A percentile compares a stretch with the other conserved stretches of the same genome.
phyloP scores from a whole-genome alignment of 352 stramenopile genomes.

The Peronospora belbahrii region DNA sequence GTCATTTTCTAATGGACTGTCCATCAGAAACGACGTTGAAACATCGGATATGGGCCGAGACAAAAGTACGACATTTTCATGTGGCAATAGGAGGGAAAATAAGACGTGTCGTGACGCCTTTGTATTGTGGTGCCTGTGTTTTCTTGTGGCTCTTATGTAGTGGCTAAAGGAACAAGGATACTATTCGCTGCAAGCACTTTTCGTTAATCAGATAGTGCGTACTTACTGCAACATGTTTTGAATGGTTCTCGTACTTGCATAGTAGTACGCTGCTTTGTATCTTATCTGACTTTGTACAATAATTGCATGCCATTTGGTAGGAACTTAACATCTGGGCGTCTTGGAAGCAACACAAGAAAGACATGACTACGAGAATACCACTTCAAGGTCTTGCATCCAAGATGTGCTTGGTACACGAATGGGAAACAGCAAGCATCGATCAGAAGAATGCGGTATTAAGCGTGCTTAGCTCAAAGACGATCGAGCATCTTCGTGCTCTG shows the following conservation, averaged over 20 bases:
- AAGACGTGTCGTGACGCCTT: neutral
- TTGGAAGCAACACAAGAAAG: constrained; percentile 35
- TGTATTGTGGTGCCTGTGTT: neutral
- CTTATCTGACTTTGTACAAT: constrained; percentile 2
- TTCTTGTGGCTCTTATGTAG: constrained; percentile 17
- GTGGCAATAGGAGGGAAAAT: constrained; percentile 1
- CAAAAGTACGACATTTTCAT: constrained; percentile 23
- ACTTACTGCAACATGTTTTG: neutral
- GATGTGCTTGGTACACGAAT: constrained; percentile 39
- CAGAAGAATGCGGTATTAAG: constrained; percentile 18
- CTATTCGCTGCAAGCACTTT: constrained; percentile 52
- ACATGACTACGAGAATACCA: constrained; percentile 30
- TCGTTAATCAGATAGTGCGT: constrained; percentile 75
- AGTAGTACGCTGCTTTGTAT: neutral
- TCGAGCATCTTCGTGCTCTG: constrained; percentile 16
- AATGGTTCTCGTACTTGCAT: neutral
- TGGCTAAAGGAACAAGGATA: constrained; percentile 59
- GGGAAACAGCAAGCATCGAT: constrained; percentile 20
- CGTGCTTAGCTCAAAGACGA: constrained; percentile 13
- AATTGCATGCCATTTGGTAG: constrained; percentile 18
- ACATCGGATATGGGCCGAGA: constrained; percentile 37
- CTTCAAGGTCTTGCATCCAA: constrained; percentile 43
- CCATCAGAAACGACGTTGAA: constrained; percentile 31
- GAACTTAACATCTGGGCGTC: constrained; percentile 65
- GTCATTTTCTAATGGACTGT: constrained; percentile 39